A percentile compares a stretch with the other conserved stretches of the same genome.
Conservation (phyloP, 495 filamentous ascomycete genomes). For the Oidiodendron maius region DNA sequence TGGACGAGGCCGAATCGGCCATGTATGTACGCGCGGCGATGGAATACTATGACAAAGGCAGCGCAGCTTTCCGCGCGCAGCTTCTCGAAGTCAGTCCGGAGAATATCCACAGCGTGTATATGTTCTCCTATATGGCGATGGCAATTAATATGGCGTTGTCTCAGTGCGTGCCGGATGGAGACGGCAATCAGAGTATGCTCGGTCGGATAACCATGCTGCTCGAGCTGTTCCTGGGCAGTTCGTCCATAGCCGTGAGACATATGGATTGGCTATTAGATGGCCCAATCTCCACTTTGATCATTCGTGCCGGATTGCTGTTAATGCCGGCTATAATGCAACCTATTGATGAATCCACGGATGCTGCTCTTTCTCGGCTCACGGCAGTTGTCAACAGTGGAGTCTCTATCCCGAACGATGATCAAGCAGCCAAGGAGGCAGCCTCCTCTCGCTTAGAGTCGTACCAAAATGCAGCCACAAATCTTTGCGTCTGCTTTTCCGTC, state of each 20-base stretch:
- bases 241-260: constrained; percentile 20
- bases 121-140: constrained; percentile 27
- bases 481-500: constrained; percentile 24
- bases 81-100: constrained; percentile 22
- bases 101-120: constrained; percentile 24
- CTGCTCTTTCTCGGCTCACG: constrained; percentile 20
- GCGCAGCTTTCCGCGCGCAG: constrained; percentile 25
- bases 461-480: constrained; percentile 12
- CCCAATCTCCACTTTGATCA: constrained; percentile 13
- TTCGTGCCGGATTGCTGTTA: constrained; percentile 17
- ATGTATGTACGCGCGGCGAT: constrained; percentile 25
- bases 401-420: neutral
- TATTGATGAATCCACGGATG: constrained; percentile 14
- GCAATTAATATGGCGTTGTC: constrained; percentile 27
- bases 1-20: constrained; percentile 14
- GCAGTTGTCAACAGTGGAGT: neutral
- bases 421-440: neutral
- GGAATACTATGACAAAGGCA: constrained; percentile 27
- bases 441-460: constrained; percentile 7
- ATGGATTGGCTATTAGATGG: constrained; percentile 25
- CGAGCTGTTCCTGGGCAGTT: constrained; percentile 25
- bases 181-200: constrained; percentile 11
- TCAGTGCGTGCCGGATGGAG: constrained; percentile 11
- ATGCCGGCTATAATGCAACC: neutral
- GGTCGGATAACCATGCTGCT: constrained; percentile 22